phyloP scores from a whole-genome alignment of 2,329 filamentous ascomycete genomes.

The Celoporthe dispersa region DNA sequence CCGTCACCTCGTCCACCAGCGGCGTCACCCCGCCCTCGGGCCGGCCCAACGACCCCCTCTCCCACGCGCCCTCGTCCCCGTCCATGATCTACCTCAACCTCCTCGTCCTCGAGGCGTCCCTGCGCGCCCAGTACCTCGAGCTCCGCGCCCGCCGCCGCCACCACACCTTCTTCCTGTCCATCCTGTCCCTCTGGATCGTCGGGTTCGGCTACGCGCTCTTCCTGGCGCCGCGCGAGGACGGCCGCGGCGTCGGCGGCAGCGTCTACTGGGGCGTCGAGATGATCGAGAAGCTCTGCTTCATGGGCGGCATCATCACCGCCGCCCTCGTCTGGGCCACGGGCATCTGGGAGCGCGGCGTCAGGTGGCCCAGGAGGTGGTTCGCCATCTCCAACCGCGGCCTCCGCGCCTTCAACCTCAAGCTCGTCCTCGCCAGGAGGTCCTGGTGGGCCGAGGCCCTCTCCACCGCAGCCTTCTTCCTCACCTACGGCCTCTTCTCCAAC shows the following conservation, averaged over 20 bases:
- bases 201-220: conserved; percentile 91
- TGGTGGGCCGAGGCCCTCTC: conserved; percentile 81
- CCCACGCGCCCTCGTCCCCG: conserved; percentile 83
- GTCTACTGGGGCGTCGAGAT: conserved; percentile 97
- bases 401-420: conserved; percentile 92
- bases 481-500: conserved; percentile 73
- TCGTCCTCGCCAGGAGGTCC: conserved; percentile 82
- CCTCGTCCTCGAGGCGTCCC: conserved; percentile 90
- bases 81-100: conserved; percentile 98
- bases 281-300: conserved; percentile 86
- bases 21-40: conserved; percentile 48
- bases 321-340: conserved; percentile 92
- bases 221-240: conserved; percentile 94
- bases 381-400: conserved; percentile 87
- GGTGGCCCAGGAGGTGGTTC: conserved; percentile 93
- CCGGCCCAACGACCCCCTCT: conserved; percentile 69
- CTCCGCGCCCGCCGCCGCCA: conserved; percentile 86
- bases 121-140: conserved; percentile 91
- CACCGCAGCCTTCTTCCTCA: conserved; percentile 76
- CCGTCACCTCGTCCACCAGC: conserved; percentile 46
- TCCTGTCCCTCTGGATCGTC: conserved; percentile 79
- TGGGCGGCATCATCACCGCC: conserved; percentile 86
- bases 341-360: conserved; percentile 92
- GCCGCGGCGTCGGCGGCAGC: conserved; percentile 84
- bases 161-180: conserved; percentile 87